These are phyloP conservation scores for Bathelium albidoporum DNA, from an alignment of 495 filamentous ascomycete genomes.

Conservation along the genomic window DNA sequence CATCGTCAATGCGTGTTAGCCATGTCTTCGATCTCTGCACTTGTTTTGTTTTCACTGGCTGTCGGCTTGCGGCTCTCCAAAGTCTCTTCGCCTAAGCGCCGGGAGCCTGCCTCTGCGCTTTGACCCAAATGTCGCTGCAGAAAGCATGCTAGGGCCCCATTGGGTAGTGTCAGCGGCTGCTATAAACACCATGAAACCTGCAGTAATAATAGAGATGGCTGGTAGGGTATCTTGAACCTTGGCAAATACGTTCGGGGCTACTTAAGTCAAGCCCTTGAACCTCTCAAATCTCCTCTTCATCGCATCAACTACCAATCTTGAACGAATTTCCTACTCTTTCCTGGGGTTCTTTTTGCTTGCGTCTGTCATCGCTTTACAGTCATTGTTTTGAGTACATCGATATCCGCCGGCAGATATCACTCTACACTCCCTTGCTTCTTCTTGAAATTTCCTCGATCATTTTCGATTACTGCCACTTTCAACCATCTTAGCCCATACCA, in stretches of 20 bases:
- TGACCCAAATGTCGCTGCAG: not conserved
- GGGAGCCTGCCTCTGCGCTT: not conserved
- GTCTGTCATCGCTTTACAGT: constrained; percentile 11
- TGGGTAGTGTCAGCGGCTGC: not conserved
- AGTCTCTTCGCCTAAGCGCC: not conserved
- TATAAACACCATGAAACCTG: constrained; percentile 6
- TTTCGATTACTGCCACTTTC: constrained; percentile 10
- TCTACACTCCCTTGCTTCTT: constrained; percentile 18
- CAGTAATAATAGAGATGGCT: constrained; percentile 3
- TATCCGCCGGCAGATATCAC: constrained; percentile 23
- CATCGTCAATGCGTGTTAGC: not conserved
- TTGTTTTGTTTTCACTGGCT: not conserved
- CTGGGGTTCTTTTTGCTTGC: constrained; percentile 7
- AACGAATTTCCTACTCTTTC: constrained; percentile 24
- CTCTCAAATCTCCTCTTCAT: not conserved
- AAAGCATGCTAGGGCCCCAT: not conserved
- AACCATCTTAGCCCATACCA: constrained; percentile 21
- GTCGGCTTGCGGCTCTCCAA: not conserved
- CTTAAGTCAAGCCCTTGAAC: constrained; percentile 17
- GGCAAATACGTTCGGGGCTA: constrained; percentile 12
- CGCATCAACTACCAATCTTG: constrained; percentile 19
- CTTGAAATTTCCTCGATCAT: constrained; percentile 8
- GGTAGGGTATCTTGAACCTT: constrained; percentile 8
- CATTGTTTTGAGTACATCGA: constrained; percentile 17
- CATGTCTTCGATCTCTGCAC: not conserved